phyloP scores from a whole-genome alignment of 139 green algal species.

The Coccomyxa sp. region DNA sequence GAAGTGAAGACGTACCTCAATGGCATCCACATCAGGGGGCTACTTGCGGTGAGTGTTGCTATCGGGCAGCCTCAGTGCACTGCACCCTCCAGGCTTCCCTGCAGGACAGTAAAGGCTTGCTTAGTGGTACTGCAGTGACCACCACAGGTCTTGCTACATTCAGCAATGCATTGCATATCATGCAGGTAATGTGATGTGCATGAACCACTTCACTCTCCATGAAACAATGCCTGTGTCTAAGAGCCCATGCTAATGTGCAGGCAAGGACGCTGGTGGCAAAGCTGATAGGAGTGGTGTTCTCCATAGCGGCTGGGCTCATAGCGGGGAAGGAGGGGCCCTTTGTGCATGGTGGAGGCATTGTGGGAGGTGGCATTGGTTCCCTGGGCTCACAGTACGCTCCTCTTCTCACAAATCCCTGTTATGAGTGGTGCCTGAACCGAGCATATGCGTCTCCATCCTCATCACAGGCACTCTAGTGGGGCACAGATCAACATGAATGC shows the following conservation, averaged over 20 bases:
- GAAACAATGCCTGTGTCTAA: no score
- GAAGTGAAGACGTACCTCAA: constrained; percentile 82
- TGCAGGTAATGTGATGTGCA: no score
- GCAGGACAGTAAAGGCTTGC: background rate
- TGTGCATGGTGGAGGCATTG: constrained; percentile 71
- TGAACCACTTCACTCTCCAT: no score
- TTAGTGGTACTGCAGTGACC: no score
- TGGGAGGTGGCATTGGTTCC: constrained; percentile 48
- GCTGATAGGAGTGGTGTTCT: constrained; percentile 63
- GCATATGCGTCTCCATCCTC: no score
- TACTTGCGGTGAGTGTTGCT: constrained; percentile 18
- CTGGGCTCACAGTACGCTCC: constrained; percentile 40
- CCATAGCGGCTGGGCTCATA: constrained; percentile 66
- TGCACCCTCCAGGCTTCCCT: background rate
- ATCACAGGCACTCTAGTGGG: no score
- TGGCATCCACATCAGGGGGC: constrained; percentile 57
- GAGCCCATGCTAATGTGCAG: no score
- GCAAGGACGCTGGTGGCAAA: constrained; percentile 69
- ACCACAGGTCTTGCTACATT: no score
- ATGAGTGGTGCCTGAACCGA: no score
- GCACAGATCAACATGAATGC: no score
- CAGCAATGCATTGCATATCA: no score
- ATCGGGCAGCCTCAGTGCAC: background rate
- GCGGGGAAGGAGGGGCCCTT: constrained; percentile 84
- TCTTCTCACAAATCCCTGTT: no score